Percentiles rank a stretch among this genome's conserved stretches.
Conservation (phyloP, 2,329 filamentous ascomycete species). For the Volutella citrinella region DNA sequence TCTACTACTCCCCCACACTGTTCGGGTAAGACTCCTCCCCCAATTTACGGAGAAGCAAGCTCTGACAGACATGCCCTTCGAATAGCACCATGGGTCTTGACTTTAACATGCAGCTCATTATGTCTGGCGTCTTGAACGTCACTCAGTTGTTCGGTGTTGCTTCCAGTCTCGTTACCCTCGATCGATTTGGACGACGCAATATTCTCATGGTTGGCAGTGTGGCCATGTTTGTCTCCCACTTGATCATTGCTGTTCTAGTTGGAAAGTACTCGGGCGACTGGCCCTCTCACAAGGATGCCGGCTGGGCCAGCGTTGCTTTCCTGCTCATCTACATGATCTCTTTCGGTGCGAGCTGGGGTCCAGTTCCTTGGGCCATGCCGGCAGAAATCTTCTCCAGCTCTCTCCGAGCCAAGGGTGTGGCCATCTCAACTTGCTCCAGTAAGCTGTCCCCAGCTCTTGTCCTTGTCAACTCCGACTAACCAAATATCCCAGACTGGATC, state of each 20-base stretch:
- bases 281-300: constrained; percentile 21
- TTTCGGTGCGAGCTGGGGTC: constrained; percentile 59
- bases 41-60: background rate
- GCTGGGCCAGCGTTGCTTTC: constrained; percentile 28
- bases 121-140: constrained; percentile 30
- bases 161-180: constrained; percentile 43
- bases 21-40: constrained; percentile 35
- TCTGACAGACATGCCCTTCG: no score
- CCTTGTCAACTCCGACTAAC: accelerated
- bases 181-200: constrained; percentile 24
- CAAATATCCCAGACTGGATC: constrained; percentile 44
- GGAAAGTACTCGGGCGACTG: constrained; percentile 21
- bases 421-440: constrained; percentile 54
- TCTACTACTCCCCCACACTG: constrained; percentile 58
- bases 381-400: constrained; percentile 61
- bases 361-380: constrained; percentile 46
- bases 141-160: constrained; percentile 34
- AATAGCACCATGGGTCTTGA: constrained; percentile 45
- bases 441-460: background rate
- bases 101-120: constrained; percentile 28
- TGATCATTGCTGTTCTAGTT: constrained; percentile 25
- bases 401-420: constrained; percentile 61
- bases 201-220: constrained; percentile 24
- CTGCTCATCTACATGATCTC: constrained; percentile 53
- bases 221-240: constrained; percentile 24